phyloP scores from a whole-genome alignment of 2,329 filamentous ascomycete genomes.

The Fusarium papillatum region DNA sequence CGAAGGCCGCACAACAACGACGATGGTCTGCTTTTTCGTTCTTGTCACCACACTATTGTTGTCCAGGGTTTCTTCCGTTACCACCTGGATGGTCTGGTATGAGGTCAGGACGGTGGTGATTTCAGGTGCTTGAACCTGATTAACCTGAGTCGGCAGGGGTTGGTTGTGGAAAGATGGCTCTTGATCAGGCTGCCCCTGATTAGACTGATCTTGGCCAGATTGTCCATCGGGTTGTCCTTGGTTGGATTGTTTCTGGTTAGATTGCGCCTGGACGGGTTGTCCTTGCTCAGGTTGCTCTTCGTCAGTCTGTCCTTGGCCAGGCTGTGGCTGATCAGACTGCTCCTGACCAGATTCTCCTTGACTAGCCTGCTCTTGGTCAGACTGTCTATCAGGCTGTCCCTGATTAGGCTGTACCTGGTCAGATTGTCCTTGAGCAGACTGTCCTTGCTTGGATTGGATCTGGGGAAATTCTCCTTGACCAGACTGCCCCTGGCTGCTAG shows the following conservation, averaged over 20 bases:
- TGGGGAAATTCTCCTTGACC: background rate
- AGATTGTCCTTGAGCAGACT: background rate
- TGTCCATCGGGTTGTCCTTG: background rate
- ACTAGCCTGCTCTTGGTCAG: background rate
- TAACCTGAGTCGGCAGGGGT: background rate
- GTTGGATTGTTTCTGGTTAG: no score
- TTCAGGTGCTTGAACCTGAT: background rate
- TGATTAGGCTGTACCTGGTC: background rate
- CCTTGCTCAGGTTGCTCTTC: background rate
- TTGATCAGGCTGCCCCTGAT: background rate
- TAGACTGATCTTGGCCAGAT: background rate
- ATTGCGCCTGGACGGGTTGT: no score
- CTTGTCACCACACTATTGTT: constrained; percentile 19
- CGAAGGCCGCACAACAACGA: constrained; percentile 13
- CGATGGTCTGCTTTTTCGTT: constrained; percentile 26
- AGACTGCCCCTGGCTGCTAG: background rate
- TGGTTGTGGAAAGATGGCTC: background rate
- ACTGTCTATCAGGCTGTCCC: background rate
- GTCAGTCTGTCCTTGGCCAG: background rate
- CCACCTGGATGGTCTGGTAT: constrained; percentile 26
- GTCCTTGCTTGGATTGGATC: no score
- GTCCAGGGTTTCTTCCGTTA: constrained; percentile 21
- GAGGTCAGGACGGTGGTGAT: constrained; percentile 30
- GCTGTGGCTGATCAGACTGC: background rate
- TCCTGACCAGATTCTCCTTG: background rate